A percentile compares a stretch with the other conserved stretches of the same genome.
phyloP scores from a whole-genome alignment of 2,329 filamentous ascomycete species.

The Hypoxylon sp. region DNA sequence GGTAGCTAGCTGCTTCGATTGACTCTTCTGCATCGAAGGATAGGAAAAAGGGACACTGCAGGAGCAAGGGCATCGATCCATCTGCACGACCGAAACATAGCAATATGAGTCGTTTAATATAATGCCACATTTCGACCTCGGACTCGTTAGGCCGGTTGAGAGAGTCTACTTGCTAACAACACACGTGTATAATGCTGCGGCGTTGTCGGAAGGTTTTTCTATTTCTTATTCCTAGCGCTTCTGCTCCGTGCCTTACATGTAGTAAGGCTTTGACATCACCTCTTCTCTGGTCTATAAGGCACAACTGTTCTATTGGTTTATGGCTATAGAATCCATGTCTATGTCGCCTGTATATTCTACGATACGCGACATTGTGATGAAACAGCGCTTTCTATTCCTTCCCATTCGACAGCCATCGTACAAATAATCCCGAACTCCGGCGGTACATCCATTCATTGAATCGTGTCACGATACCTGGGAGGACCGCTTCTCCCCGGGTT shows the following conservation, averaged over 20 bases:
- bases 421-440: constrained; percentile 16
- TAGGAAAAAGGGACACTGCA: not conserved
- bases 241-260: too few relatives aligned
- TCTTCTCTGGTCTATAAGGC: not conserved
- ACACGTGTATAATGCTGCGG: not conserved
- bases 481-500: not conserved
- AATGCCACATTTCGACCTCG: too few relatives aligned
- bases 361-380: constrained; percentile 5
- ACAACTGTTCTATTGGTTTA: too few relatives aligned
- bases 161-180: too few relatives aligned
- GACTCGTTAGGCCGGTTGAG: too few relatives aligned
- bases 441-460: constrained; percentile 4
- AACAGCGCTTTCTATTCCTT: constrained; percentile 9
- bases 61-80: constrained; percentile 1
- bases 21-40: not conserved
- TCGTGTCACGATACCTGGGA: constrained; percentile 1
- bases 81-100: not conserved
- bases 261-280: not conserved
- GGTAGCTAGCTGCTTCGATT: not conserved
- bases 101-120: not conserved
- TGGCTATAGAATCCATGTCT: not conserved
- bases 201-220: not conserved
- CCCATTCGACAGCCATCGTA: not conserved
- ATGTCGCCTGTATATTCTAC: constrained; percentile 4
- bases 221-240: not conserved